Percentiles rank a stretch among this genome's conserved stretches.
Evolutionary conservation across 306 rosid genomes (phyloP).

Genomic region (Corylus avellana): DNA sequence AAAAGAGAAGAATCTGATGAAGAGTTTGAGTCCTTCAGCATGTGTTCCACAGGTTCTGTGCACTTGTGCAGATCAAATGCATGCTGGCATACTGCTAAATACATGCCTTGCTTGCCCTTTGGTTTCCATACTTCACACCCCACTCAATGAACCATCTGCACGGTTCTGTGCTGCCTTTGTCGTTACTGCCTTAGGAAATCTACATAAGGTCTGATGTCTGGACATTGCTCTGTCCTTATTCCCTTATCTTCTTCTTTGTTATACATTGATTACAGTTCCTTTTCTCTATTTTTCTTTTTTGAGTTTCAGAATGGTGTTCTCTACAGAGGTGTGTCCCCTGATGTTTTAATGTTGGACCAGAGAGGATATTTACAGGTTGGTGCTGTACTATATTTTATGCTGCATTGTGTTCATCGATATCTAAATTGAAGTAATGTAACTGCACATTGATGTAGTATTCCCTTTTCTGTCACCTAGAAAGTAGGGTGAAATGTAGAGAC

Average conservation of each 20-base stretch:
- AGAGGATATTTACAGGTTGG: slow-evolving; percentile 79
- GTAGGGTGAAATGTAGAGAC: slow-evolving; percentile 9
- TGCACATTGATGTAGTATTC: slow-evolving; percentile 1
- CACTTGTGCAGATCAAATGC: slow-evolving; percentile 65
- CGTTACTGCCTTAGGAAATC: slow-evolving; percentile 67
- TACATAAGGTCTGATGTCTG: slow-evolving; percentile 72
- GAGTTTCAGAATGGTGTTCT: slow-evolving; percentile 83
- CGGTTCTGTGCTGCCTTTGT: slow-evolving; percentile 75
- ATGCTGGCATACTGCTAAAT: slow-evolving; percentile 75
- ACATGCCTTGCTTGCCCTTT: slow-evolving; percentile 83
- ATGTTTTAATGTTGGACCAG: slow-evolving; percentile 81
- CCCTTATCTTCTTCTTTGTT: slow-evolving; percentile 14
- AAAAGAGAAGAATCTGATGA: slow-evolving; percentile 80
- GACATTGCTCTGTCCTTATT: slow-evolving; percentile 3
- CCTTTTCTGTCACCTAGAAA: not conserved
- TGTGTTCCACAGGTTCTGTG: slow-evolving; percentile 77
- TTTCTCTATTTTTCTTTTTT: slow-evolving; percentile 31
- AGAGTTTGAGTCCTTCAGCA: slow-evolving; percentile 57
- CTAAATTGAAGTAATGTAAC: slow-evolving; percentile 21
- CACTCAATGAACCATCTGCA: slow-evolving; percentile 72
- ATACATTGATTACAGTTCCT: slow-evolving; percentile 8
- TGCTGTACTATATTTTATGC: slow-evolving; percentile 4
- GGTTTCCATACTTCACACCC: slow-evolving; percentile 72
- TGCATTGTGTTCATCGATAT: slow-evolving; percentile 17
- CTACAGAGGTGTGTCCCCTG: slow-evolving; percentile 92